A percentile compares a stretch with the other conserved stretches of the same genome.
These are phyloP conservation scores for Fagopyrum tataricum DNA, from an alignment of 148 eudicot genomes.

Conservation along the genomic window DNA sequence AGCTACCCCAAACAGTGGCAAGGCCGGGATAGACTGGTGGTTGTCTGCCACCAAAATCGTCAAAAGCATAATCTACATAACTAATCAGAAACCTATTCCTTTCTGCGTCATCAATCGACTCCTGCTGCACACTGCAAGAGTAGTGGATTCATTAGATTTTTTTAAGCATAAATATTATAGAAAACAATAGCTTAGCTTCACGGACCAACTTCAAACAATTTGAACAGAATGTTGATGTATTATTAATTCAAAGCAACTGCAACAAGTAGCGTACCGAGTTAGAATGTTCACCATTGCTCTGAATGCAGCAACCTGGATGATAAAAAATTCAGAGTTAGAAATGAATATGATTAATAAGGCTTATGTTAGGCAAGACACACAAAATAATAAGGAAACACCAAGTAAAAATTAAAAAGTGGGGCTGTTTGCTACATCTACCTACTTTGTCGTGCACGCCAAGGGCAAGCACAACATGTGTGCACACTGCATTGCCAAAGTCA, in stretches of 20 bases:
- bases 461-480: no score
- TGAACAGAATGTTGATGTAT: not conserved
- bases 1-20: conserved; percentile 99
- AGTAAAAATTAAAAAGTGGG: no score
- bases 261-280: conserved; percentile 56
- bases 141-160: not conserved
- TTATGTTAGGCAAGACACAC: no score
- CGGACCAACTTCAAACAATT: not conserved
- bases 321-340: not conserved
- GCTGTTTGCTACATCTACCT: no score
- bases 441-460: no score
- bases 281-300: conserved; percentile 99
- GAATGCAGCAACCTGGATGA: conserved; percentile 91
- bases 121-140: conserved; percentile 86
- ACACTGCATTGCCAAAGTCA: no score
- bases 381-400: no score
- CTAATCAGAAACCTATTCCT: conserved; percentile 17
- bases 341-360: not conserved
- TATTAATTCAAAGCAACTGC: not conserved
- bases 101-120: conserved; percentile 88
- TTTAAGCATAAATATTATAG: not conserved
- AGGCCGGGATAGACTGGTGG: conserved; percentile 96
- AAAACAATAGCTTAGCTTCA: not conserved
- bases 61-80: conserved; percentile 83
- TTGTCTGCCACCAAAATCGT: conserved; percentile 97